Conservation (phyloP, 192 early-diverging fungal species). For the Coemansia sp. region DNA sequence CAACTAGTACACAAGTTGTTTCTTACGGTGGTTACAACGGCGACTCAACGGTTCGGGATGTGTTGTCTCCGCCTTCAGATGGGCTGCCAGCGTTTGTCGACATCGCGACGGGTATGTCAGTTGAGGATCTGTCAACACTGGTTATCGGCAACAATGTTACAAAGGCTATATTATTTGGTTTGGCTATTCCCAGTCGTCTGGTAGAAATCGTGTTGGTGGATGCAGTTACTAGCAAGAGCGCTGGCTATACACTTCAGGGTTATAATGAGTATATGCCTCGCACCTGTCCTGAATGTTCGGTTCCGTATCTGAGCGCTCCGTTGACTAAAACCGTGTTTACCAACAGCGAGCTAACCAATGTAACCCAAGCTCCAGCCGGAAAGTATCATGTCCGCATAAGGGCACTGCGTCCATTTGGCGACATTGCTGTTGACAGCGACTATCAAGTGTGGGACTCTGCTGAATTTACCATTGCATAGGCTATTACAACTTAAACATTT, state of each 20-base stretch:
- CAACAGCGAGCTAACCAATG: constrained; percentile 13
- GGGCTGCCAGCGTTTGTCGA: constrained; percentile 26
- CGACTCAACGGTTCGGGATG: constrained; percentile 27
- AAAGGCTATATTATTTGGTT: neutral
- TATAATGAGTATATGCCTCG: constrained; percentile 16
- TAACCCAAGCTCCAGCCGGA: constrained; percentile 25
- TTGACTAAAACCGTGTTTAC: constrained; percentile 15
- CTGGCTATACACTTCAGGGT: constrained; percentile 34
- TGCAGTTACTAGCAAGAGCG: constrained; percentile 10
- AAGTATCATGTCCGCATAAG: constrained; percentile 31
- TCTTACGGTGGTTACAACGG: constrained; percentile 54
- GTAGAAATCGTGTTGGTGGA: constrained; percentile 21
- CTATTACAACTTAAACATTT: neutral
- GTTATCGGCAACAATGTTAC: constrained; percentile 7
- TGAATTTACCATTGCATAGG: constrained; percentile 21
- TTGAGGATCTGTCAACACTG: constrained; percentile 21
- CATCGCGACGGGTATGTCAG: neutral
- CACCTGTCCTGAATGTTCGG: constrained; percentile 16
- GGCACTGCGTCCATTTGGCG: constrained; percentile 44
- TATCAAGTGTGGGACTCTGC: constrained; percentile 50
- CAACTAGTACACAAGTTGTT: constrained; percentile 14
- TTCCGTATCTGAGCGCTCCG: neutral
- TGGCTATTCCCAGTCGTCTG: constrained; percentile 30
- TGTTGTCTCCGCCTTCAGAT: constrained; percentile 16
- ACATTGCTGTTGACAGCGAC: constrained; percentile 24